These are phyloP conservation scores for Alternaria sp. DNA, from an alignment of 2,329 filamentous ascomycete genomes.

Conservation along the genomic window DNA sequence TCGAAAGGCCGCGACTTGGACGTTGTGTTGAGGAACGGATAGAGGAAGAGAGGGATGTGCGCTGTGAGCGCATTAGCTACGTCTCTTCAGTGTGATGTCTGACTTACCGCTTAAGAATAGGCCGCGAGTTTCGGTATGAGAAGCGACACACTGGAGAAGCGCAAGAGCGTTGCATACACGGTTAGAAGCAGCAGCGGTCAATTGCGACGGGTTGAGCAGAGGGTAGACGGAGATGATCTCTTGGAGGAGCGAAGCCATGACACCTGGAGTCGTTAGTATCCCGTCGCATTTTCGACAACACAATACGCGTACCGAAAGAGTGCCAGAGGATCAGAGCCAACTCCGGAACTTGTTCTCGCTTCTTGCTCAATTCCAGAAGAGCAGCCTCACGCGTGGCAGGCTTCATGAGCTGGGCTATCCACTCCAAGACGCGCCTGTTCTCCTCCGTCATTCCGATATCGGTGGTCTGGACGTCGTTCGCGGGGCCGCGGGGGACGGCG, in stretches of 20 bases:
- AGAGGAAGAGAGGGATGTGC: constrained; percentile 96
- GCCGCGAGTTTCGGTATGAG: constrained; percentile 93
- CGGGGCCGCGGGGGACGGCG: constrained; percentile 44
- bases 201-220: constrained; percentile 91
- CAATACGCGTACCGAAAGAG: constrained; percentile 75
- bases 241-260: constrained; percentile 96
- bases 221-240: constrained; percentile 99
- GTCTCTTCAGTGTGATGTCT: background rate
- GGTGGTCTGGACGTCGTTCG: constrained; percentile 47
- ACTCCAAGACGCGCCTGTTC: constrained; percentile 88
- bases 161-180: constrained; percentile 96
- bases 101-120: constrained; percentile 84
- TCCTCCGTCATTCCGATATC: constrained; percentile 75
- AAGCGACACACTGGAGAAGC: constrained; percentile 94
- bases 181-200: constrained; percentile 97
- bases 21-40: constrained; percentile 97
- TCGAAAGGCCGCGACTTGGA: constrained; percentile 98
- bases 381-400: constrained; percentile 87
- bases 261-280: constrained; percentile 63
- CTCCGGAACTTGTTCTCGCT: constrained; percentile 96
- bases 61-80: constrained; percentile 60
- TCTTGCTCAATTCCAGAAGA: constrained; percentile 95
- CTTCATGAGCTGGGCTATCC: constrained; percentile 90
- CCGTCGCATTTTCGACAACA: background rate
- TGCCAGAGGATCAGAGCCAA: constrained; percentile 97